Evolutionary conservation across 441 rosid species (phyloP).

Genomic region (Biscutella laevigata): DNA sequence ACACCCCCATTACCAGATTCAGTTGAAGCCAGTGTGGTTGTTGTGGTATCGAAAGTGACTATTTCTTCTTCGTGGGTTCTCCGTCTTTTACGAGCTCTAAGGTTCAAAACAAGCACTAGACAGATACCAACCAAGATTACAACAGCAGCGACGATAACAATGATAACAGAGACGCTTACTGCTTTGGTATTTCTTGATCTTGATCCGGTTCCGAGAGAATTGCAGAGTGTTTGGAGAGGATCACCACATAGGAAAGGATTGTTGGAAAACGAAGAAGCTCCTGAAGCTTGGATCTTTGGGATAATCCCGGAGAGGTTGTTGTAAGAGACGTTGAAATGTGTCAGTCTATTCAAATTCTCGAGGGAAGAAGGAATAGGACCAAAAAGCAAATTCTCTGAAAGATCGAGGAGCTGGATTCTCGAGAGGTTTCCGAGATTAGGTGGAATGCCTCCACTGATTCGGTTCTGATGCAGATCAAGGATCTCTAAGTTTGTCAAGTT

Average conservation of each 20-base stretch:
- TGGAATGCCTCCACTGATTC: slow-evolving; percentile 61
- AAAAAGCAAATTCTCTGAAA: slow-evolving; percentile 59
- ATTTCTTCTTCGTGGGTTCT: slow-evolving; percentile 29
- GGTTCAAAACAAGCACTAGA: slow-evolving; percentile 62
- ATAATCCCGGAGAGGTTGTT: slow-evolving; percentile 65
- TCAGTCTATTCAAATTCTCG: slow-evolving; percentile 37
- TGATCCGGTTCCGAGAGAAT: slow-evolving; percentile 16
- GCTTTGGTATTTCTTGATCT: slow-evolving; percentile 36
- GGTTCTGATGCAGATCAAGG: slow-evolving; percentile 68
- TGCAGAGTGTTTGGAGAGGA: slow-evolving; percentile 51
- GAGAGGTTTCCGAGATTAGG: slow-evolving; percentile 45
- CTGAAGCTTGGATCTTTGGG: slow-evolving; percentile 47
- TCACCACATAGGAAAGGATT: slow-evolving; percentile 63
- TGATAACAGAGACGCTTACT: slow-evolving; percentile 59
- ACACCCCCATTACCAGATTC: slow-evolving; percentile 41
- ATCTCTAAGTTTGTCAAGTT: slow-evolving; percentile 66
- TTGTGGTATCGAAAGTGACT: slow-evolving; percentile 53
- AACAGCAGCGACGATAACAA: slow-evolving; percentile 75
- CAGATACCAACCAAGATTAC: slow-evolving; percentile 72
- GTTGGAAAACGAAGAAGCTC: slow-evolving; percentile 52
- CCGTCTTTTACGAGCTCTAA: slow-evolving; percentile 45
- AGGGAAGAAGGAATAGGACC: slow-evolving; percentile 65
- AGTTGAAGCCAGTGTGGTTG: slow-evolving; percentile 38
- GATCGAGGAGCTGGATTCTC: slow-evolving; percentile 44
- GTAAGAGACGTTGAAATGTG: slow-evolving; percentile 53